Percentiles rank a stretch among this genome's conserved stretches.
These are phyloP conservation scores for Chlamydomonas incerta DNA, from an alignment of 139 green algal genomes.

Conservation along the genomic window DNA sequence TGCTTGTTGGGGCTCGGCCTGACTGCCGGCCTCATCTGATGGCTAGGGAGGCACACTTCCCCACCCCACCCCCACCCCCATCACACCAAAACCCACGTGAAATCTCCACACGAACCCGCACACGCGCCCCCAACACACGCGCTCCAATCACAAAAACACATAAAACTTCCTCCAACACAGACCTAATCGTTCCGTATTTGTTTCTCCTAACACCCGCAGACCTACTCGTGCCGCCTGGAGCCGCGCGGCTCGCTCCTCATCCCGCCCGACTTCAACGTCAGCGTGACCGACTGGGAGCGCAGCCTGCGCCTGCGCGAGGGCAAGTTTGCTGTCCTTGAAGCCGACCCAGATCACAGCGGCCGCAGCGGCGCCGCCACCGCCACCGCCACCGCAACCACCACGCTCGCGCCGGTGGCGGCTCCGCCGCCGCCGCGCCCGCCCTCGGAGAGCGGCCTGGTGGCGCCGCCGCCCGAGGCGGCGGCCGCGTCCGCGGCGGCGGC, in stretches of 20 bases:
- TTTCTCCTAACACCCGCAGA: not conserved
- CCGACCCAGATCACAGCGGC: not conserved
- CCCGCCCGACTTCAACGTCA: slow-evolving; percentile 85
- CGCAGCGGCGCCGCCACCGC: not conserved
- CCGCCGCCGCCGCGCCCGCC: not conserved
- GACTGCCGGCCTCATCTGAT: too few relatives aligned
- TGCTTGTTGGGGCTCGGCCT: too few relatives aligned
- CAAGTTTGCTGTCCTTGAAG: slow-evolving; percentile 43
- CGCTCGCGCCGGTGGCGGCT: not conserved
- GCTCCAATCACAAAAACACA: too few relatives aligned
- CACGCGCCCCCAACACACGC: too few relatives aligned
- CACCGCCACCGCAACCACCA: not conserved
- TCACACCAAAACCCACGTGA: too few relatives aligned
- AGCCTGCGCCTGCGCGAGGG: slow-evolving; percentile 62
- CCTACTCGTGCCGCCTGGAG: slow-evolving; percentile 83
- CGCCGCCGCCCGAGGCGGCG: not conserved
- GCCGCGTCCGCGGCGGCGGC: not conserved
- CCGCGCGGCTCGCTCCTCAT: slow-evolving; percentile 75
- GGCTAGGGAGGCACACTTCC: too few relatives aligned
- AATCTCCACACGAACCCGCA: too few relatives aligned
- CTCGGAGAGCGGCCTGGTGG: not conserved
- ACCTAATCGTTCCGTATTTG: too few relatives aligned
- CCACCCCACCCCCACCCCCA: too few relatives aligned
- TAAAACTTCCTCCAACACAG: too few relatives aligned
- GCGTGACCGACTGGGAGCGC: slow-evolving; percentile 89